These are phyloP conservation scores for Glycine latifolia DNA, from an alignment of 306 rosid genomes.

Conservation along the genomic window DNA sequence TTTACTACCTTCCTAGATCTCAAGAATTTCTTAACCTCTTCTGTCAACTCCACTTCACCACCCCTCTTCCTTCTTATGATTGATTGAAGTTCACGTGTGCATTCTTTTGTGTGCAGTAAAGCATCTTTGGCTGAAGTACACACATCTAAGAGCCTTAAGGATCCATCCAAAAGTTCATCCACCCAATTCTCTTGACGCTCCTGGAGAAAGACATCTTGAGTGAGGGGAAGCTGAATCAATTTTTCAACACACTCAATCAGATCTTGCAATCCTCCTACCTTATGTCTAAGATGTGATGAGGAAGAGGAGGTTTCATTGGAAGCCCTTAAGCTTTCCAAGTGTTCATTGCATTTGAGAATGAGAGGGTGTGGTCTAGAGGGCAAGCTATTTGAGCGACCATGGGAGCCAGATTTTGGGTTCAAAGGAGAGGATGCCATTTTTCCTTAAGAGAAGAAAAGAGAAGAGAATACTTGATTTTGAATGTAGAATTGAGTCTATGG, in stretches of 20 bases:
- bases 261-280: slow-evolving; percentile 42
- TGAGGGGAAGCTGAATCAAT: slow-evolving; percentile 41
- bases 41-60: slow-evolving; percentile 33
- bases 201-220: slow-evolving; percentile 36
- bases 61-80: slow-evolving; percentile 41
- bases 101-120: slow-evolving; percentile 46
- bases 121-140: slow-evolving; percentile 45
- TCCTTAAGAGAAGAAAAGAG: not conserved
- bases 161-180: slow-evolving; percentile 48
- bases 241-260: slow-evolving; percentile 44
- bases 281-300: slow-evolving; percentile 25
- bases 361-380: slow-evolving; percentile 49
- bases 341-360: slow-evolving; percentile 43
- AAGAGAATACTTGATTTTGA: too few species aligned
- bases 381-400: slow-evolving; percentile 51
- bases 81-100: slow-evolving; percentile 45
- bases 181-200: slow-evolving; percentile 48
- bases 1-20: slow-evolving; percentile 49
- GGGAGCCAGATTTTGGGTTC: slow-evolving; percentile 43
- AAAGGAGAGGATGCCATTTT: slow-evolving; percentile 49
- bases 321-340: slow-evolving; percentile 39
- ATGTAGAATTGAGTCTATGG: too few species aligned
- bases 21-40: slow-evolving; percentile 47
- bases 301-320: slow-evolving; percentile 17
- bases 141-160: slow-evolving; percentile 51